phyloP scores from a whole-genome alignment of 2,329 filamentous ascomycete genomes.

The Huntiella savannae region DNA sequence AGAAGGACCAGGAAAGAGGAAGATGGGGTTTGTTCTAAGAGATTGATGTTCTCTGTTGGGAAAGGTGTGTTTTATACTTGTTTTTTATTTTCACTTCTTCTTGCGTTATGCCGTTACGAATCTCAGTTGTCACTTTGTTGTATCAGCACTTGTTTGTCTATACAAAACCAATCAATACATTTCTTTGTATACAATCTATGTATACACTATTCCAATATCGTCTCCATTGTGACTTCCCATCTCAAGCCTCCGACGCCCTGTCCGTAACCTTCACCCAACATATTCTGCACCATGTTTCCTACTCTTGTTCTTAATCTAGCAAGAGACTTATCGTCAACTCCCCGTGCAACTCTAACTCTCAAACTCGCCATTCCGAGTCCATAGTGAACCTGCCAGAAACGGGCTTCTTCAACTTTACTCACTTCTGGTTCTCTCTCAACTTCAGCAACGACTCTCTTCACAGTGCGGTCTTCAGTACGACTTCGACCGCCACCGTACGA shows the following conservation, averaged over 20 bases:
- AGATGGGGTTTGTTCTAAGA: slow-evolving; percentile 31
- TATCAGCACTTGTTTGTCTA: too few species aligned
- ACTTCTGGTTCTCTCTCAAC: slow-evolving; percentile 67
- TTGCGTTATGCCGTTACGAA: slow-evolving; percentile 1
- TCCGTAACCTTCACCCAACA: slow-evolving; percentile 75
- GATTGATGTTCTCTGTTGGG: slow-evolving; percentile 1
- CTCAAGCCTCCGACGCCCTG: slow-evolving; percentile 52
- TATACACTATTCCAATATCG: slow-evolving; percentile 24
- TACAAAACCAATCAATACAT: too few species aligned
- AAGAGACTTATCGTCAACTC: slow-evolving; percentile 50
- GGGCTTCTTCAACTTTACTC: slow-evolving; percentile 64
- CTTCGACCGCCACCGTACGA: slow-evolving; percentile 34
- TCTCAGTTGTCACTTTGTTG: not conserved
- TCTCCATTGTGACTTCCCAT: slow-evolving; percentile 88
- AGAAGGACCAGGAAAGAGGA: slow-evolving; percentile 23
- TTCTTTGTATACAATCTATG: too few species aligned
- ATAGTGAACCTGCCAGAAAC: slow-evolving; percentile 98
- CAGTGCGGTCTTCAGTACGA: slow-evolving; percentile 23
- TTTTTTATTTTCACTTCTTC: not conserved
- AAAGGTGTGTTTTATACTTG: slow-evolving; percentile 1
- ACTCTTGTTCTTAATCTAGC: slow-evolving; percentile 58
- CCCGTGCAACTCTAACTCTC: slow-evolving; percentile 50
- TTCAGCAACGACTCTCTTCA: slow-evolving; percentile 61
- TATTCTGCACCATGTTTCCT: slow-evolving; percentile 60
- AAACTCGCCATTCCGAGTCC: slow-evolving; percentile 90